A percentile compares a stretch with the other conserved stretches of the same genome.
These are phyloP conservation scores for Aspergillus olivimuriae DNA, from an alignment of 495 filamentous ascomycete genomes.

Conservation along the genomic window DNA sequence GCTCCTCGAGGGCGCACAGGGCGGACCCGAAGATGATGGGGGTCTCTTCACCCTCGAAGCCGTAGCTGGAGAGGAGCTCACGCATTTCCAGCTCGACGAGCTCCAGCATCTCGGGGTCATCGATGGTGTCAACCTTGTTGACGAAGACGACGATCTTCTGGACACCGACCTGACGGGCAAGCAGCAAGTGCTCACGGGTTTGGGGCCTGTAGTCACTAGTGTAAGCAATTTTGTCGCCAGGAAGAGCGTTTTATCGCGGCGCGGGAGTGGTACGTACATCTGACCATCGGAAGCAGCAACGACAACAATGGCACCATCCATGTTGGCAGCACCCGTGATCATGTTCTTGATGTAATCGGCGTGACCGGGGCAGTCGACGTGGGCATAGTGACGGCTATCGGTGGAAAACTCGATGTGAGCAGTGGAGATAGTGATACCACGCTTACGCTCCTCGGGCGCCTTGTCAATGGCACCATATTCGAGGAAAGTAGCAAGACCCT, in stretches of 20 bases:
- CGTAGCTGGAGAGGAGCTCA: constrained; percentile 84
- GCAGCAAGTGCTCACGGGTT: constrained; percentile 95
- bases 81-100: constrained; percentile 99
- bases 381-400: constrained; percentile 87
- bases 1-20: constrained; percentile 86
- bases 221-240: constrained; percentile 17
- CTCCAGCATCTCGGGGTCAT: constrained; percentile 99
- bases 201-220: constrained; percentile 62
- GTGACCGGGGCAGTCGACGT: constrained; percentile 99
- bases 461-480: constrained; percentile 98
- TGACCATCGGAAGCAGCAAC: constrained; percentile 98
- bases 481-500: constrained; percentile 87
- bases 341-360: constrained; percentile 99
- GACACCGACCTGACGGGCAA: constrained; percentile 96
- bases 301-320: constrained; percentile 98
- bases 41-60: constrained; percentile 96
- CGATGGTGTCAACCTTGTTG: constrained; percentile 95
- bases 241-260: background rate
- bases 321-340: constrained; percentile 95
- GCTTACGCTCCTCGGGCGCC: constrained; percentile 97
- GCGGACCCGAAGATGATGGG: constrained; percentile 95
- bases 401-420: constrained; percentile 98
- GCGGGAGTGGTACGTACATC: constrained; percentile 53
- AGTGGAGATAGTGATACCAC: constrained; percentile 98
- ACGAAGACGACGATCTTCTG: constrained; percentile 98